Evolutionary conservation across 495 filamentous ascomycete genomes (phyloP), one percentile per base, ranked within the genome.

Genomic region (Acidiella bohemica): DNA sequence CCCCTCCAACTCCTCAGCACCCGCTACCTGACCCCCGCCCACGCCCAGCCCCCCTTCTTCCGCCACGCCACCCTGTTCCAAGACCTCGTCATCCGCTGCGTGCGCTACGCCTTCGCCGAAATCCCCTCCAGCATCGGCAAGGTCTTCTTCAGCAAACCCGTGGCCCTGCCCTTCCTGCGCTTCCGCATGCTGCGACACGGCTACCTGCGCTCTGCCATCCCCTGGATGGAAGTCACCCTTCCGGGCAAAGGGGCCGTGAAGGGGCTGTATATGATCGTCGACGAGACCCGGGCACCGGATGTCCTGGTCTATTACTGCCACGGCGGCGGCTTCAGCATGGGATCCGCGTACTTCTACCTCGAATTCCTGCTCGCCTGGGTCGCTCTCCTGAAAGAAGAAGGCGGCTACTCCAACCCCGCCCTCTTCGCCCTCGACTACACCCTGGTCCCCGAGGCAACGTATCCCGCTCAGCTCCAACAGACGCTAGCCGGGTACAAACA

Each of bases 371-470:
- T 82, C 25, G 68, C 75, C 19, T 81, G 73, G 74, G 49, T 76
- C 12, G 65, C 58, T 29, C 53, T 77, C 0, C 60, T 87, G 25
- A 59, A 64, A 21, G n/a, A n/a, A n/a, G 57, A 67, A 12, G 55
- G 62, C 24, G 78, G 78, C 11, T 84, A 77, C 51, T 35, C 53
- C 11, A 85, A 84, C 51, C 81, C 82, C 2, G 78, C 80, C 12
- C 67, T 86, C n/a, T 79, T 87, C 52, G 72, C 77, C 1, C 58
- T 86, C 5, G 81, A 87, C 37, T 87, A 87, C 52, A 79, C 76
- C 6, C 67, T 87, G 1, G 79, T 84, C n/a, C 82, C 81, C 9
- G 76, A 82, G 42, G 67, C 68, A 25, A 62, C 61, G 8, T 85
- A 78, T 49, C 81, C 81, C 5, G 70, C 62, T 7, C 82, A 85